Percentiles rank a stretch among this genome's conserved stretches.
Conservation (phyloP, 306 rosid genomes). For the Luffa acutangula region DNA sequence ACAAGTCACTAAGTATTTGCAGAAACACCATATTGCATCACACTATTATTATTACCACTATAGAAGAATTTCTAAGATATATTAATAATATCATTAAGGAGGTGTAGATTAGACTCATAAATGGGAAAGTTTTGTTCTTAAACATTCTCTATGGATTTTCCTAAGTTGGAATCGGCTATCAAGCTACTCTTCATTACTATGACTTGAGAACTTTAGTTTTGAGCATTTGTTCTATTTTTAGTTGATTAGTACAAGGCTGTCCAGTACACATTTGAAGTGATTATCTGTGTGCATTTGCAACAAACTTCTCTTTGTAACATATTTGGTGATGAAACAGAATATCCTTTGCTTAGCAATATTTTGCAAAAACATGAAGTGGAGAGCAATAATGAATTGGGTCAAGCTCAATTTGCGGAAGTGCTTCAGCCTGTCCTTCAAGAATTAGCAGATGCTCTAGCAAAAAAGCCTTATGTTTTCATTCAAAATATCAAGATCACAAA, state of each 20-base stretch:
- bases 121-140: neutral
- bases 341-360: conserved; percentile 56
- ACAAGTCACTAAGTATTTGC: neutral
- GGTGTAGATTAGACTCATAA: neutral
- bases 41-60: neutral
- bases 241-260: neutral
- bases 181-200: neutral
- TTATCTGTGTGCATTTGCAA: neutral
- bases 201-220: neutral
- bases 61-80: neutral
- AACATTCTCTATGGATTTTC: neutral
- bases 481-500: conserved; percentile 52
- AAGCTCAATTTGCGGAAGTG: conserved; percentile 88
- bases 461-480: conserved; percentile 34
- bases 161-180: neutral
- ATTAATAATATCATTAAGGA: neutral
- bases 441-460: conserved; percentile 57
- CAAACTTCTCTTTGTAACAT: neutral
- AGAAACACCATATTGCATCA: neutral
- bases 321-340: conserved; percentile 42
- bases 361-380: conserved; percentile 55
- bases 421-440: conserved; percentile 85
- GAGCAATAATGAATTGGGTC: conserved; percentile 76
- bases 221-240: neutral
- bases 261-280: neutral